Base-by-base conservation (phyloP, 2,329 filamentous ascomycete species). In the Xylariaceae sp. region DNA sequence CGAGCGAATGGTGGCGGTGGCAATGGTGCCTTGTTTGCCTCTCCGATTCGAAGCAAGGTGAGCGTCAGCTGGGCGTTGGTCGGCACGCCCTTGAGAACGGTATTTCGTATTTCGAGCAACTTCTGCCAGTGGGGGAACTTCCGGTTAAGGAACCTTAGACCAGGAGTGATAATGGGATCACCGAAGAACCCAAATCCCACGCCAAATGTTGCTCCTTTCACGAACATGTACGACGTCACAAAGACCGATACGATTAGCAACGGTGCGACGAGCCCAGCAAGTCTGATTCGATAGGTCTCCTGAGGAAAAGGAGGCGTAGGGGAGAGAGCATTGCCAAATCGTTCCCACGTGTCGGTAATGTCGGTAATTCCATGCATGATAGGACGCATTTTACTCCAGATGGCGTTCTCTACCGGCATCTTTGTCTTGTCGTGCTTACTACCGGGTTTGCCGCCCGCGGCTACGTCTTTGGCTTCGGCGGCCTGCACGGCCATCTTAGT, bases 1-100 rank as follows among this genome's bases (percentile, higher is more conserved):
- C 70, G 67, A 2, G 73, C 70, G 0, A 67, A 62, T 0, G 79
- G 79, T 0, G 82, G 81, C 0, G 83, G 87, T 0, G 91, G 90
- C 0, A 96, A 74, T 0, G 92, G 92, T 0, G 90, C 87, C 63
- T 90, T 89, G 74, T 93, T 93, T 9, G 84, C 85, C 74, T 96
- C 92, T 36, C 91, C 91, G 26, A 94, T 86, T 4, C 92, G 88
- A 9, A 96, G 84, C 1, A 96, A 80, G 0, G 91, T 96, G 24
- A 96, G 77, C 0, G 91, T 87, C 16, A 96, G 83, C 69, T 96
- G 92, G 3, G 91, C 90, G 69, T 96, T 95, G 1, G 91, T 96
- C 1, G 92, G 92, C 0, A 95, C 87, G 2, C 91, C 90, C 69
- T 89, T 91, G 47, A 96, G 83, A 1, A 95, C 71, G 0, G 89